Conservation (phyloP, 768 basidiomycete genomes). For the Fomitopsis serialis region DNA sequence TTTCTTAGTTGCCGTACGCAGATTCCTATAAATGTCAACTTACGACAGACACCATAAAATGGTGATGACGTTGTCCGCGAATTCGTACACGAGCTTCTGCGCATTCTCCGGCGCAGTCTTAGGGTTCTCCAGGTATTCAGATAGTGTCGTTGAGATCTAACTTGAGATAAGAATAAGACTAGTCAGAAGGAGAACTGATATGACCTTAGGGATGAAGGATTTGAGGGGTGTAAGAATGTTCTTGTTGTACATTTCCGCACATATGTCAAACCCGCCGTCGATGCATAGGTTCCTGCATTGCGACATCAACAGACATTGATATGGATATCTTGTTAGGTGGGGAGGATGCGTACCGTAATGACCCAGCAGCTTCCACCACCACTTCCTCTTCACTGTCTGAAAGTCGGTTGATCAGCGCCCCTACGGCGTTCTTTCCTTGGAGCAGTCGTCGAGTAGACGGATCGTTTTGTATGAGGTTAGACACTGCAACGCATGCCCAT, state of each 20-base stretch:
- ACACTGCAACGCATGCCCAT: conserved; percentile 97
- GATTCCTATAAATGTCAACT: conserved; percentile 31
- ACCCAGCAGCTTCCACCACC: conserved; percentile 81
- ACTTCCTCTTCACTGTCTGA: conserved; percentile 91
- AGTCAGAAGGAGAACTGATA: neutral
- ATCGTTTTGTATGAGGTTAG: conserved; percentile 92
- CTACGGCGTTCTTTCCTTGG: conserved; percentile 89
- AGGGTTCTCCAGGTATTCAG: conserved; percentile 59
- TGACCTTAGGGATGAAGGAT: conserved; percentile 75
- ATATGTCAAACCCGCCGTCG: conserved; percentile 93
- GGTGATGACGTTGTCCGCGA: conserved; percentile 91
- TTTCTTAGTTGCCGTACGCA: conserved; percentile 15
- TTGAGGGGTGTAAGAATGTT: conserved; percentile 76
- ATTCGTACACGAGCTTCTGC: conserved; percentile 75
- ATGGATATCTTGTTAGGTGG: neutral
- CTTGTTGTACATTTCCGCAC: conserved; percentile 97
- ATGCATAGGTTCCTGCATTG: conserved; percentile 81
- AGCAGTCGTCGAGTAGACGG: conserved; percentile 85
- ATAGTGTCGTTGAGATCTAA: conserved; percentile 71
- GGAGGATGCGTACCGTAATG: conserved; percentile 54
- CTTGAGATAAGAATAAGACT: neutral
- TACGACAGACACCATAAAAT: conserved; percentile 93
- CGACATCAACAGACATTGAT: neutral
- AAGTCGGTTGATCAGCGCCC: conserved; percentile 77
- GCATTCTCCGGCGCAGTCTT: conserved; percentile 62